Conservation (phyloP, 164 flowering plant genomes). For the Tetrastigma voinierianum region DNA sequence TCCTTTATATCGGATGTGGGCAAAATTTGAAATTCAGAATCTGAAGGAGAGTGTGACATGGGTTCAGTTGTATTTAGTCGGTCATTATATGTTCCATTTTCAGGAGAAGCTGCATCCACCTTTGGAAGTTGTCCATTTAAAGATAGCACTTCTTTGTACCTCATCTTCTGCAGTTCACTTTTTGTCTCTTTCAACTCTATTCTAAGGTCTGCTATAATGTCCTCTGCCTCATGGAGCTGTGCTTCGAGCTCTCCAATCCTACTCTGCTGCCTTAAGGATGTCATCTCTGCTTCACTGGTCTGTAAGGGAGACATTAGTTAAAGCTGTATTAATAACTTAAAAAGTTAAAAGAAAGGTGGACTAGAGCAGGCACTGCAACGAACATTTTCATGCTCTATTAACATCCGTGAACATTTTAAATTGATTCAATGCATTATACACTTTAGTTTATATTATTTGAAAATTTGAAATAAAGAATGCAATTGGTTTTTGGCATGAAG, state of each 20-base stretch:
- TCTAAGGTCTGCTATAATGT: constrained; percentile 33
- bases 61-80: constrained; percentile 15
- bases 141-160: constrained; percentile 12
- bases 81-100: constrained; percentile 14
- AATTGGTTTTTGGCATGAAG: no score
- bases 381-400: no score
- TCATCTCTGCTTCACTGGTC: constrained; percentile 45
- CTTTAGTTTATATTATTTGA: no score
- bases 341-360: no score
- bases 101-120: constrained; percentile 9
- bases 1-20: constrained; percentile 18
- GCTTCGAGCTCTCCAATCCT: constrained; percentile 61
- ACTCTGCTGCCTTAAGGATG: constrained; percentile 35
- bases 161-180: constrained; percentile 27
- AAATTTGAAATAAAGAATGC: no score
- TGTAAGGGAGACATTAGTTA: constrained; percentile 16
- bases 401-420: no score
- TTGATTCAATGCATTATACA: no score
- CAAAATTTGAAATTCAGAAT: constrained; percentile 14
- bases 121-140: constrained; percentile 15
- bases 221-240: constrained; percentile 64
- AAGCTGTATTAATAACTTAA: neutral
- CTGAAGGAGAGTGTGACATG: constrained; percentile 12
- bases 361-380: no score
- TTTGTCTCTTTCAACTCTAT: constrained; percentile 24